phyloP scores from a whole-genome alignment of 805 yeast genomes.

The Metschnikowia noctiluminum region DNA sequence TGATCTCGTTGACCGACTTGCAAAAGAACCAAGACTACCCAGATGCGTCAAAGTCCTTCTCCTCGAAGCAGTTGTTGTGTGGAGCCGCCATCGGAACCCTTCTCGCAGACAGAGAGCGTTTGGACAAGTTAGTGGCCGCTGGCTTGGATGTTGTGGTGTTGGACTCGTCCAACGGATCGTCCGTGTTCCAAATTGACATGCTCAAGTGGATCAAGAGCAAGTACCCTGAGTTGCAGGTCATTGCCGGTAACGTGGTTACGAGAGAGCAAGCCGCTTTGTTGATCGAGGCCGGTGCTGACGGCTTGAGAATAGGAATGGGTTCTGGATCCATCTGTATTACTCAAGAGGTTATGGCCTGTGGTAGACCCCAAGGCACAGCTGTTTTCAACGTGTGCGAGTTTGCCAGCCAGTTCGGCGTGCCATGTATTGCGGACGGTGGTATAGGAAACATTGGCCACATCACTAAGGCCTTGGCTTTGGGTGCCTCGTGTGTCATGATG shows the following conservation, averaged over 20 bases:
- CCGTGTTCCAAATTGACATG: slow-evolving; percentile 91
- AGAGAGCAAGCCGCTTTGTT: slow-evolving; percentile 98
- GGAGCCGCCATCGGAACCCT: slow-evolving; percentile 99
- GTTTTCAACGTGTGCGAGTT: slow-evolving; percentile 92
- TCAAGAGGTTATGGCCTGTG: slow-evolving; percentile 99
- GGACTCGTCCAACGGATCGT: slow-evolving; percentile 98
- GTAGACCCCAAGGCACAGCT: slow-evolving; percentile 99
- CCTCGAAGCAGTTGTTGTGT: slow-evolving; percentile 92
- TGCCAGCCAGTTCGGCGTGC: slow-evolving; percentile 93
- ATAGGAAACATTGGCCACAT: slow-evolving; percentile 98
- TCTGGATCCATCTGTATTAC: slow-evolving; percentile 99
- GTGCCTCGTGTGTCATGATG: slow-evolving; percentile 98
- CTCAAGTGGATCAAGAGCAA: slow-evolving; percentile 83
- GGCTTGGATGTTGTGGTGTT: slow-evolving; percentile 95
- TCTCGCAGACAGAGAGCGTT: slow-evolving; percentile 82
- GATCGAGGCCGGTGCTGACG: slow-evolving; percentile 91
- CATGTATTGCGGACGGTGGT: slow-evolving; percentile 99
- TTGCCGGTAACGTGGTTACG: slow-evolving; percentile 98
- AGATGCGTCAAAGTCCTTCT: slow-evolving; percentile 86
- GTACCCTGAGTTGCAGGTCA: slow-evolving; percentile 76
- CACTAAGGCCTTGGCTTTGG: slow-evolving; percentile 92
- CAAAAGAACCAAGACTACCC: slow-evolving; percentile 95
- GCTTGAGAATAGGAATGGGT: slow-evolving; percentile 99
- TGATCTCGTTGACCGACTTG: slow-evolving; percentile 93
- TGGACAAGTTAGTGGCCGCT: slow-evolving; percentile 81